These are phyloP conservation scores for Scolecobasidium constrictum DNA, from an alignment of 2,329 filamentous ascomycete species.

Conservation along the genomic window DNA sequence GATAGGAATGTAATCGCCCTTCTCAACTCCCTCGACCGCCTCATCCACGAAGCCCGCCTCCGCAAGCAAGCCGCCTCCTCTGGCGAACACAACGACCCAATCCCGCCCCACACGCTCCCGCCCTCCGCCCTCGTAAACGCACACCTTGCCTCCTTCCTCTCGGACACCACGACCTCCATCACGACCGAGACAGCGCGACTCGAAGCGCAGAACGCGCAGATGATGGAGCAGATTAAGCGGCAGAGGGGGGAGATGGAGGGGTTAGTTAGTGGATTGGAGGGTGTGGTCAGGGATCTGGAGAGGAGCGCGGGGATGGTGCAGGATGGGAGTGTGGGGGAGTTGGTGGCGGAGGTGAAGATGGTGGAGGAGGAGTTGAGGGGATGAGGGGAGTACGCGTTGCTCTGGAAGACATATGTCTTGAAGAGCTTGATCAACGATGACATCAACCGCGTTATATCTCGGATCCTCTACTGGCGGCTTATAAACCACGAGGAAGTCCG, in stretches of 20 bases:
- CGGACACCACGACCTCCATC: conserved; percentile 38
- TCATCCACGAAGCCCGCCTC: conserved; percentile 46
- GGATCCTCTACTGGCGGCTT: too few species aligned
- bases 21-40: conserved; percentile 49
- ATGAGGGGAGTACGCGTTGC: too few species aligned
- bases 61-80: conserved; percentile 30
- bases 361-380: conserved; percentile 6
- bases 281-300: conserved; percentile 46
- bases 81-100: conserved; percentile 16
- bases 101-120: conserved; percentile 42
- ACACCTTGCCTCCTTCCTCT: conserved; percentile 47
- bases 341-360: conserved; percentile 6
- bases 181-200: conserved; percentile 37
- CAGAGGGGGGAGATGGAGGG: conserved; percentile 48
- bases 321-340: conserved; percentile 12
- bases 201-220: conserved; percentile 41
- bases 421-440: too few species aligned
- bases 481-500: too few species aligned
- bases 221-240: conserved; percentile 38
- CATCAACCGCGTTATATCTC: too few species aligned
- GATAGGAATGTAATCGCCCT: conserved; percentile 45
- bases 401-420: too few species aligned
- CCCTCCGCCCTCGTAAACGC: conserved; percentile 46
- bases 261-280: conserved; percentile 43
- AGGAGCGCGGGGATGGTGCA: conserved; percentile 31